Evolutionary conservation across 2,329 filamentous ascomycete species (phyloP).

Genomic region (Aspergillus sergii): DNA sequence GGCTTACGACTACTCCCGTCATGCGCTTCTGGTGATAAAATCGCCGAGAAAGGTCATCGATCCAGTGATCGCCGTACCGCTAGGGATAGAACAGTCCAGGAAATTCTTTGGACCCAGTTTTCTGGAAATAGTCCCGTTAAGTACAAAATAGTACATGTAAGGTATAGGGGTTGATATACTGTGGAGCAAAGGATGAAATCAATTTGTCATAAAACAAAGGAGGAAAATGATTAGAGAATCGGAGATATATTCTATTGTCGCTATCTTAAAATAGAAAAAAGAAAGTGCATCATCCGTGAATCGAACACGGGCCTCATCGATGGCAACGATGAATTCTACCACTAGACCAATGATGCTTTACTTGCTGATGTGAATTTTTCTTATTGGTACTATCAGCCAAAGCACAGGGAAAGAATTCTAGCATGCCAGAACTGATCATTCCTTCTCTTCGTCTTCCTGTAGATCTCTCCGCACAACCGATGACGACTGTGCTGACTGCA

Average conservation of each 20-base stretch:
- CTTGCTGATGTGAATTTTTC: fast-evolving
- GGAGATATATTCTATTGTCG: no score
- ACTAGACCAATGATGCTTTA: constrained; percentile 47
- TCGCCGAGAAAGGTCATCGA: not conserved
- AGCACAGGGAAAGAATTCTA: fast-evolving
- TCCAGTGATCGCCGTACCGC: not conserved
- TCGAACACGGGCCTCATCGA: constrained; percentile 52
- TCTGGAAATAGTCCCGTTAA: no score
- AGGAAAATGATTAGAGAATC: no score
- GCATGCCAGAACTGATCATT: no score
- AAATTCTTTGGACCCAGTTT: not conserved
- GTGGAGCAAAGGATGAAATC: no score
- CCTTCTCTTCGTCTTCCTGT: no score
- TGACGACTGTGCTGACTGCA: no score
- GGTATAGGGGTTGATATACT: no score
- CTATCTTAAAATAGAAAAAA: not conserved
- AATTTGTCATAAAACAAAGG: no score
- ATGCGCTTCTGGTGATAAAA: not conserved
- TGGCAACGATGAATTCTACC: constrained; percentile 51
- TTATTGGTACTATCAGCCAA: not conserved
- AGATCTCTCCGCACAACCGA: no score
- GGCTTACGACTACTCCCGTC: not conserved
- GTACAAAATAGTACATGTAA: no score
- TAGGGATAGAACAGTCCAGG: not conserved
- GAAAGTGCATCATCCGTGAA: constrained; percentile 48